Base-by-base conservation (phyloP, 441 rosid species). In the Isatis lusitanica region DNA sequence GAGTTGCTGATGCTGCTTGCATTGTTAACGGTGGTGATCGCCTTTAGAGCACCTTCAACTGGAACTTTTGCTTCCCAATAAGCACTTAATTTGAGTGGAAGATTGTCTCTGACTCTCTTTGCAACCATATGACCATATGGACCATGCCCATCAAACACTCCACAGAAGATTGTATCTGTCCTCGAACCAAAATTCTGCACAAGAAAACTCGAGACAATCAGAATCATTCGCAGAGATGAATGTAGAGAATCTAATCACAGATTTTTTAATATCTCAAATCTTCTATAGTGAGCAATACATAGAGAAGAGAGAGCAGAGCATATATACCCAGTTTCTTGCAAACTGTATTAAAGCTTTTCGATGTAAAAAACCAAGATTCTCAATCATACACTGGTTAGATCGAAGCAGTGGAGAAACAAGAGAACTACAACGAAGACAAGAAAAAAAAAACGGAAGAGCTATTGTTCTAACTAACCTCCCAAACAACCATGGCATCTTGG, bases 101-200 rank as follows among this genome's bases (percentile, higher is more conserved):
- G 97, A 52, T 81, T 82, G 80, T 96, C 99, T 71, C 99, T 83
- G 70, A 96, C 98, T 83, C 82, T 89, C 83, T 78, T 93, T 40
- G 99, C 98, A 78, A 92, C 98, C 96, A 90, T 80, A 75, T 96
- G 99, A 78, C 99, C 99, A 65, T 79, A 89, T 6, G 99, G 99
- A 55, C 99, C 99, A 61, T 96, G 99, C 7, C 99, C 99, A 89
- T 96, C 99, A 82, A 96, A 96, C 42, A 96, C 94, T 62, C 99
- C 99, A 80, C 97, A 92, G 84, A 96, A 92, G 66, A 92, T 73
- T 31, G 98, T 87, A 80, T 93, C 98, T 46, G 86, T 75, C 79
- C 92, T 87, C 3, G 97, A 87, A 58, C 91, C 92, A 78, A 96
- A 96, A 77, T 90, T 90, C 99, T 96, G 89, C 15, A 66, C 8